Evolutionary conservation across 768 basidiomycete genomes (phyloP), one percentile per base, ranked within the genome.

Genomic region (Lactarius sp.): DNA sequence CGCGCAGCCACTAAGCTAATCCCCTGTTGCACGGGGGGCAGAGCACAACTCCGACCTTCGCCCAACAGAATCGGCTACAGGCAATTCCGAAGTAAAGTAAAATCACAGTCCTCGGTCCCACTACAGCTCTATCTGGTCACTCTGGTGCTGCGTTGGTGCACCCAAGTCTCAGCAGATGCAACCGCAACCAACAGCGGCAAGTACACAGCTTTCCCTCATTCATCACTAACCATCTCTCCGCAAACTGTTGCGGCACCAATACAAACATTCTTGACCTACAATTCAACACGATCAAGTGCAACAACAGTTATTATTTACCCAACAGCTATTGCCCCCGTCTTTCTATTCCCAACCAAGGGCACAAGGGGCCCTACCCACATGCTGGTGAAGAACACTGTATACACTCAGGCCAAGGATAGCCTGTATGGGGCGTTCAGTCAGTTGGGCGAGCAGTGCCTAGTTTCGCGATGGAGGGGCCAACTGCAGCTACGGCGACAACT

Each of bases 311-410:
- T 71, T 76, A 31, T 70, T 75, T 33, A 78, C 79, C 34, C 74
- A 39, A 74, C 79, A 54, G n/a, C 69, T 66, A 56, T 54, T 61
- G 1, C 80, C 83, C 62, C 79, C 83, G 6, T 82, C 71, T 60
- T 91, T 89, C 71, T 90, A 88, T 79, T 80, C 88, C 58, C 87
- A 88, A 70, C 79, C 80, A 12, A 85, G 89, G 9, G 72, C 55
- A 14, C 64, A 66, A 18, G 27, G 50, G 80, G 2, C 86, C 86
- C 5, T 91, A 90, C 73, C 89, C 88, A 80, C 87, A 92, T 70
- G 79, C 86, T 0, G 50, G 54, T 16, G 63, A 59, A 7, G 87
- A 8, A 92, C 90, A 3, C 90, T 89, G 22, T 88, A 88, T 60
- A 84, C 18, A 74, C 75, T 33, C 86, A 86, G 69, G 75, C 77